Percentiles rank a stretch among this genome's conserved stretches.
Conservation (phyloP, 2,329 filamentous ascomycete genomes). For the Didymella lethalis region DNA sequence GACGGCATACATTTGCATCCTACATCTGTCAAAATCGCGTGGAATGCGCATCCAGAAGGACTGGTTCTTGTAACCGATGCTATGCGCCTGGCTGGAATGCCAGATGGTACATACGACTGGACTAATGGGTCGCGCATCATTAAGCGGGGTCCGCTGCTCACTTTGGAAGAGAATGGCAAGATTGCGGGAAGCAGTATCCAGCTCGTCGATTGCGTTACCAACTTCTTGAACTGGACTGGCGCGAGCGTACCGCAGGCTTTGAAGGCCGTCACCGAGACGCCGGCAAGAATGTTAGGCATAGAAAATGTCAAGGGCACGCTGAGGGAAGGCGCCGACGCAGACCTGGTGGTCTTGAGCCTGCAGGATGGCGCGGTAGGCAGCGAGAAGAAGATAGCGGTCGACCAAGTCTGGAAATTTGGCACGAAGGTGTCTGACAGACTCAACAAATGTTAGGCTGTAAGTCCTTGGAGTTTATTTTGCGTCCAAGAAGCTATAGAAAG, state of each 20-base stretch:
- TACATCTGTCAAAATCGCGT: slow-evolving; percentile 87
- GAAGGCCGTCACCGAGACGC: slow-evolving; percentile 76
- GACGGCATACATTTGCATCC: slow-evolving; percentile 92
- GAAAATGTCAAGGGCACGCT: slow-evolving; percentile 69
- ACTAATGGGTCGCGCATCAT: slow-evolving; percentile 74
- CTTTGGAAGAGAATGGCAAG: slow-evolving; percentile 76
- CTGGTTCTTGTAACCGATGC: slow-evolving; percentile 92
- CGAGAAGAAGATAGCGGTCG: slow-evolving; percentile 66
- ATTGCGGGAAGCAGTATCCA: slow-evolving; percentile 67
- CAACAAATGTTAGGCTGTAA: not conserved
- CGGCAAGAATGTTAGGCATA: slow-evolving; percentile 77
- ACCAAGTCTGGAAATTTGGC: slow-evolving; percentile 84
- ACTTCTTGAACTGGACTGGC: slow-evolving; percentile 79
- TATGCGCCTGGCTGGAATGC: slow-evolving; percentile 84
- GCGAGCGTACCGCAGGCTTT: slow-evolving; percentile 72
- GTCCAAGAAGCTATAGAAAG: not conserved
- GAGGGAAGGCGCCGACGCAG: slow-evolving; percentile 57
- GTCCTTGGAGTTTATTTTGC: not conserved
- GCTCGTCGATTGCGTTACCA: slow-evolving; percentile 82
- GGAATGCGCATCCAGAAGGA: slow-evolving; percentile 82
- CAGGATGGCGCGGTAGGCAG: slow-evolving; percentile 54
- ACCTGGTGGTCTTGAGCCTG: slow-evolving; percentile 72
- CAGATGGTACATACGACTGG: slow-evolving; percentile 86
- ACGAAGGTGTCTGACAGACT: slow-evolving; percentile 40
- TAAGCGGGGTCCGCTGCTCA: slow-evolving; percentile 75